These are phyloP conservation scores for Durotheca rogersii DNA, from an alignment of 495 filamentous ascomycete genomes.

Conservation along the genomic window DNA sequence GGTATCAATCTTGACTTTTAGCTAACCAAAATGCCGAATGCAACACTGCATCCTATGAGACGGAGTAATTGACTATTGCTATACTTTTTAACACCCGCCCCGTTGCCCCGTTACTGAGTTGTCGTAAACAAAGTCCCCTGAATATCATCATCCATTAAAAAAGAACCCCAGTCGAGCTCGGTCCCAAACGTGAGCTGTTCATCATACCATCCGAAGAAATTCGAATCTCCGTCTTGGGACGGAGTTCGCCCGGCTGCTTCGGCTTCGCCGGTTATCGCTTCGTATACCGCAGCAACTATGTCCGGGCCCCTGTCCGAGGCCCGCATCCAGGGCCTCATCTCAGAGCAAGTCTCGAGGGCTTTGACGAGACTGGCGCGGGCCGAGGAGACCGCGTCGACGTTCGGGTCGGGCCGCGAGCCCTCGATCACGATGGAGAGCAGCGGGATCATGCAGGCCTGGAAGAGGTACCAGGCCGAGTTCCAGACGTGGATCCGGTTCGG, in stretches of 20 bases:
- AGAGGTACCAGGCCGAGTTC: slow-evolving; percentile 34
- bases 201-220: slow-evolving; percentile 34
- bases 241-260: slow-evolving; percentile 24
- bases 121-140: slow-evolving; percentile 16
- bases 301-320: slow-evolving; percentile 23
- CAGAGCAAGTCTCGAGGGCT: slow-evolving; percentile 29
- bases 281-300: slow-evolving; percentile 28
- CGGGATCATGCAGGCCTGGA: slow-evolving; percentile 34
- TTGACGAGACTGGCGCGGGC: slow-evolving; percentile 26
- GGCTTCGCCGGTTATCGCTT: slow-evolving; percentile 25
- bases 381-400: slow-evolving; percentile 12
- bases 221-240: slow-evolving; percentile 27
- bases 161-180: slow-evolving; percentile 29
- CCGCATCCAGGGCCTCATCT: slow-evolving; percentile 35
- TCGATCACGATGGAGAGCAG: slow-evolving; percentile 25
- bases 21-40: background rate
- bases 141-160: slow-evolving; percentile 26
- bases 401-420: slow-evolving; percentile 11
- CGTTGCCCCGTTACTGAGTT: no score
- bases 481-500: slow-evolving; percentile 31
- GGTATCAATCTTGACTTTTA: background rate
- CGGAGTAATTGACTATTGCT: background rate
- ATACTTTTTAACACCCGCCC: no score
- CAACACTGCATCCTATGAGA: background rate
- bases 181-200: slow-evolving; percentile 28